Evolutionary conservation across 306 rosid species (phyloP), one percentile per base, ranked within the genome.

Genomic region (Prunus mume): DNA sequence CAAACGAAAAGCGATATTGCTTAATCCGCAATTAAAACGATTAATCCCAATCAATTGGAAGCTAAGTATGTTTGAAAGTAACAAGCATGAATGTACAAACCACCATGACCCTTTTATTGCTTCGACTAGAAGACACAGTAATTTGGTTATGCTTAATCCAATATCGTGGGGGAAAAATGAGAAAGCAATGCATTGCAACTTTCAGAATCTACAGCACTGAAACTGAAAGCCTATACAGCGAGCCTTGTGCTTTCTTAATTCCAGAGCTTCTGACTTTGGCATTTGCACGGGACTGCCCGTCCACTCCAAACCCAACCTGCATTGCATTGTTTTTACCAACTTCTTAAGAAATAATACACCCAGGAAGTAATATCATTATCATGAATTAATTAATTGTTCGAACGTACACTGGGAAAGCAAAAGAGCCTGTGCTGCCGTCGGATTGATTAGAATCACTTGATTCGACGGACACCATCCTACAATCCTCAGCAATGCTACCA

Each of bases 361-460:
- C 43, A 7, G 43, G 43, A 38, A 38, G 10, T 38, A 38, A 38
- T 38, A 57, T 0, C 7, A 15, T 19, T 46, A 51, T 15, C 14
- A 60, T 49, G 13, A n/a, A 24, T n/a, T 47, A 46, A 34, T 6
- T 10, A 12, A 7, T 38, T 1, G 12, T 34, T 19, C 5, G 9
- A 5, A 80, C 97, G 74, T 90, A 90, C 98, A 84, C 87, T 0
- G 98, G 98, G 68, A 94, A 91, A 0, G 90, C 93, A 71, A 94
- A 94, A 20, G 97, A 91, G 78, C 81, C 81, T 9, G 82, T 55
- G 73, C 93, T 91, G 68, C 76, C 79, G 55, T 86, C 88, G 56
- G 92, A 90, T 72, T 70, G 87, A 24, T 69, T 51, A 3, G 94
- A 88, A 66, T 80, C 89, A 1, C 88, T 84, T 55, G 90, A 91